Base-by-base conservation (phyloP, 352 stramenopile species). In the Phytopythium litorale region DNA sequence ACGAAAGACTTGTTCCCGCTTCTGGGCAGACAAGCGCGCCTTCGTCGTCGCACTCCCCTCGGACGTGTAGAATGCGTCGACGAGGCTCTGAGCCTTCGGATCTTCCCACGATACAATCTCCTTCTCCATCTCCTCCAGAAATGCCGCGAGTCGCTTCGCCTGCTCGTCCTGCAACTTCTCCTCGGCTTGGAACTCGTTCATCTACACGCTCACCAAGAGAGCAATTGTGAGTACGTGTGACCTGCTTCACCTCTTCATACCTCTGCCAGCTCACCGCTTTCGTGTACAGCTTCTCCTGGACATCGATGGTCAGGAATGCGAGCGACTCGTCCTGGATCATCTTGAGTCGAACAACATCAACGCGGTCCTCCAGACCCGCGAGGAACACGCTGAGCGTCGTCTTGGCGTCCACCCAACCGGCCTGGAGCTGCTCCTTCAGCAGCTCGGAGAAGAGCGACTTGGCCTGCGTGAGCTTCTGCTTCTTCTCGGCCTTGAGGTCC, bases 401-500 rank as follows among this genome's bases (percentile, higher is more conserved):
- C 56, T 75, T 89, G 25, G 65, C 60, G 16, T 81, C 76, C 59
- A 81, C 86, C 23, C 56, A 61, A 8, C 76, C 66, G 23, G 70
- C 55, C 33, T 70, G 54, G 43, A 90, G 75, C 16, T 84, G 73
- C n/a, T 88, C 69, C 5, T 57, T 64, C 19, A 92, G 28, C 2
- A 89, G 38, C 18, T 78, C 56, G 3, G 58, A 55, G 4, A 91
- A 87, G 2, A 71, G 32, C 58, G 85, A 78, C 32, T 88, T 90
- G 0, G 80, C 76, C 25, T 76, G 66, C 45, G 81, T 84, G n/a
- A 92, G 45, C 40, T 89, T 91, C 48, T 62, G 63, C 58, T 94
- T 94, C 70, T 89, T 91, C 64, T 92, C 83, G 3, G 63, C 65
- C 49, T 92, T 89, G 4, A 94, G 42, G 50, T 92, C 81, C n/a